Evolutionary conservation across 768 basidiomycete species (phyloP).

Genomic region (Trametes cinnabarina): DNA sequence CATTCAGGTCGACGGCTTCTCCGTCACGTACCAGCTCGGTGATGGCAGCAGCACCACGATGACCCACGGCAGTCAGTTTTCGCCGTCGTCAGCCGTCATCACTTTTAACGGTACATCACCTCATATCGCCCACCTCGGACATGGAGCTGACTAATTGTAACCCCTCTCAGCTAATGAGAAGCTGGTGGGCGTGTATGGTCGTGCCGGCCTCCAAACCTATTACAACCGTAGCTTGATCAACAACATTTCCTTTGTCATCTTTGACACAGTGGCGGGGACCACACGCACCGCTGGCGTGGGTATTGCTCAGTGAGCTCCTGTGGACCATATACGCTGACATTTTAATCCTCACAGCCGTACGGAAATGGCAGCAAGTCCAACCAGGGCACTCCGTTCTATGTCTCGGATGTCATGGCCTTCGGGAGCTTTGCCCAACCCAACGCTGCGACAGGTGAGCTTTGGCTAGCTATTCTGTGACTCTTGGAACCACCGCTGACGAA

Average conservation of each 20-base stretch:
- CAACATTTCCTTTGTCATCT: slow-evolving; percentile 9
- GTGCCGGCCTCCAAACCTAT: slow-evolving; percentile 5
- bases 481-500: not conserved
- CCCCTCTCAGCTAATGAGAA: not conserved
- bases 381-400: not conserved
- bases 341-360: not conserved
- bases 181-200: slow-evolving; percentile 3
- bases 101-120: not conserved
- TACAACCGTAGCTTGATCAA: slow-evolving; percentile 9
- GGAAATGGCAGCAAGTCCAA: not conserved
- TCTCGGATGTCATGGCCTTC: not conserved
- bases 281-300: not conserved
- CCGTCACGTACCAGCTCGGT: not conserved
- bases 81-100: not conserved
- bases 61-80: not conserved
- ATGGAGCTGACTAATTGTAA: not conserved
- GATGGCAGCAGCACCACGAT: not conserved
- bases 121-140: too few relatives aligned
- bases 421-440: not conserved
- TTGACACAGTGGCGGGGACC: not conserved
- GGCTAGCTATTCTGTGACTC: too few relatives aligned
- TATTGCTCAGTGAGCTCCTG: not conserved
- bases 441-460: too few relatives aligned
- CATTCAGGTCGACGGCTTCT: not conserved
- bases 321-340: not conserved